Conservation (phyloP, 1,284 basidiomycete species). For the Heliocybe sulcata region DNA sequence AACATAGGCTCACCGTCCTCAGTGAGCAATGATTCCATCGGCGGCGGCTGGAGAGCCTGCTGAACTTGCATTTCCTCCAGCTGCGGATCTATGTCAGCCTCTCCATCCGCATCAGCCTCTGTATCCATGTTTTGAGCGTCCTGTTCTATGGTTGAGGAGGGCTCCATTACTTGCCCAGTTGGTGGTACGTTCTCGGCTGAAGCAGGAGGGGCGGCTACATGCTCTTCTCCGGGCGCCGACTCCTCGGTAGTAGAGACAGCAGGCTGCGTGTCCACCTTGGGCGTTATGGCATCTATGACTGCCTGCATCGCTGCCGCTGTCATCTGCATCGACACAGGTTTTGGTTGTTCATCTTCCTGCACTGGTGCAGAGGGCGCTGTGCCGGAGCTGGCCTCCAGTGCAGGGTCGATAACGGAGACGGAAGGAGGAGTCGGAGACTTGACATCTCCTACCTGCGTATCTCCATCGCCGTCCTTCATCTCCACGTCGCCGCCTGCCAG, state of each 20-base stretch:
- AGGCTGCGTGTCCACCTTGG: background rate
- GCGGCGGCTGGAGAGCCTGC: conserved; percentile 19
- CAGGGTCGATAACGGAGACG: conserved; percentile 30
- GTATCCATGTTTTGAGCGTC: conserved; percentile 2
- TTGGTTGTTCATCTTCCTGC: conserved; percentile 4
- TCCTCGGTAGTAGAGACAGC: conserved; percentile 3
- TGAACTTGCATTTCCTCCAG: conserved; percentile 1
- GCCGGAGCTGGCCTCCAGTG: conserved; percentile 17
- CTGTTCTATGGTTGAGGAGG: background rate
- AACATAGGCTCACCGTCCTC: conserved; percentile 61
- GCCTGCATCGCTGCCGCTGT: conserved; percentile 18
- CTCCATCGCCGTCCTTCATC: conserved; percentile 10
- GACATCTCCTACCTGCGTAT: background rate
- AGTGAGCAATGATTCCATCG: conserved; percentile 46
- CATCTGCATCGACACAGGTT: conserved; percentile 11
- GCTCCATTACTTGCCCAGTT: conserved; percentile 1
- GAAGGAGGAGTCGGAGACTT: conserved; percentile 1
- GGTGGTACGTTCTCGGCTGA: background rate
- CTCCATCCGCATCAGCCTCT: conserved; percentile 6
- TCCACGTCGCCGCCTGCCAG: conserved; percentile 18
- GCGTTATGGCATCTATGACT: conserved; percentile 12
- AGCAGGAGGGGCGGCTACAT: conserved; percentile 5
- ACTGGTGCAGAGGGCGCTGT: background rate
- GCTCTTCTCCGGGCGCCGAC: conserved; percentile 7
- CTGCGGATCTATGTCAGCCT: conserved; percentile 10